These are phyloP conservation scores for Apiospora malaysiana DNA, from an alignment of 2,329 filamentous ascomycete genomes.

Conservation along the genomic window DNA sequence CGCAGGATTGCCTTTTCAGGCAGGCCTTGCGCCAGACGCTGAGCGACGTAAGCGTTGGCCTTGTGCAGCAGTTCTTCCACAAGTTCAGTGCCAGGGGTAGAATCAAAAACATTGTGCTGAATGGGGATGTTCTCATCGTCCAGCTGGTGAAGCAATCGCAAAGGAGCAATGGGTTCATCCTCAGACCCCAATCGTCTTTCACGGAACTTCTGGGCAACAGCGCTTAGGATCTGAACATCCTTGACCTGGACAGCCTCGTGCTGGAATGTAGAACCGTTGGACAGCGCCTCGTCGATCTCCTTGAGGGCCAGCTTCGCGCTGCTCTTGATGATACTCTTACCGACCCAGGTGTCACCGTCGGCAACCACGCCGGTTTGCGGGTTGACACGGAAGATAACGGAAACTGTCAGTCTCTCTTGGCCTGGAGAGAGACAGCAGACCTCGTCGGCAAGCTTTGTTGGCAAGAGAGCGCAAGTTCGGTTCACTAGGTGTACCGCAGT, in stretches of 20 bases:
- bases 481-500: conserved; percentile 96
- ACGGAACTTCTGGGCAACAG: conserved; percentile 87
- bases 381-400: conserved; percentile 91
- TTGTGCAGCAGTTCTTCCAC: conserved; percentile 96
- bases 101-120: conserved; percentile 95
- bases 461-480: conserved; percentile 85
- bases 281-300: conserved; percentile 83
- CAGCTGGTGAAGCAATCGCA: conserved; percentile 89
- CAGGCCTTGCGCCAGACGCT: conserved; percentile 78
- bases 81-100: conserved; percentile 85
- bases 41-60: conserved; percentile 86
- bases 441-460: conserved; percentile 82
- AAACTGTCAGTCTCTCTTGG: conserved; percentile 90
- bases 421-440: conserved; percentile 86
- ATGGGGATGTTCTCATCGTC: conserved; percentile 98
- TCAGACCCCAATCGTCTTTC: conserved; percentile 84
- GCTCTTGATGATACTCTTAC: conserved; percentile 93
- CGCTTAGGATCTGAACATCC: conserved; percentile 80
- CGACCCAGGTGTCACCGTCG: conserved; percentile 91
- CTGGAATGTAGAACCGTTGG: conserved; percentile 64
- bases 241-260: conserved; percentile 72
- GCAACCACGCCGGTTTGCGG: conserved; percentile 77
- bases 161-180: conserved; percentile 78
- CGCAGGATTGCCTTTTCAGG: conserved; percentile 94
- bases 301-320: conserved; percentile 82